A percentile compares a stretch with the other conserved stretches of the same genome.
Evolutionary conservation across 2,329 filamentous ascomycete genomes (phyloP).

Genomic region (Rutstroemia sp.): DNA sequence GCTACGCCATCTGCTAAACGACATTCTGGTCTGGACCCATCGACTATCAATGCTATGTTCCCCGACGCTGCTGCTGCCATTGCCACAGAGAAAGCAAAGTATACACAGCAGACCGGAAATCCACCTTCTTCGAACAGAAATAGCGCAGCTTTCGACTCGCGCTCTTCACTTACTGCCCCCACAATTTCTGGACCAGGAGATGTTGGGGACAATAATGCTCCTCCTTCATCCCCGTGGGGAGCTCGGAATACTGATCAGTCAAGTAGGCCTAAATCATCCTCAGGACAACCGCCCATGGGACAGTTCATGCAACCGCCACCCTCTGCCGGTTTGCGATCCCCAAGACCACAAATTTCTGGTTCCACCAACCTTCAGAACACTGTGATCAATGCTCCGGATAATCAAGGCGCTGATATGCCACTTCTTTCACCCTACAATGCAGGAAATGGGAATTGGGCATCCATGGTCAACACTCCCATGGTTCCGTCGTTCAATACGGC

Average conservation of each 20-base stretch:
- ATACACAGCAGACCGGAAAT: conserved; percentile 89
- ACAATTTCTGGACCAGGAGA: conserved; percentile 66
- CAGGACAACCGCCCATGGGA: conserved; percentile 79
- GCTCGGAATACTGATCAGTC: conserved; percentile 41
- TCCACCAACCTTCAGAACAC: conserved; percentile 74
- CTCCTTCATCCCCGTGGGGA: conserved; percentile 77
- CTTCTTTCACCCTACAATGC: conserved; percentile 77
- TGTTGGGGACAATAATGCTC: conserved; percentile 49
- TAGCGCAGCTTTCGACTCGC: conserved; percentile 71
- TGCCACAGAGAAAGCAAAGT: conserved; percentile 95
- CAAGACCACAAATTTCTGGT: conserved; percentile 54
- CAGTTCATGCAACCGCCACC: conserved; percentile 83
- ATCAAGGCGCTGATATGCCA: conserved; percentile 63
- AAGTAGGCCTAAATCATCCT: conserved; percentile 68
- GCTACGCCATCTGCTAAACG: conserved; percentile 75
- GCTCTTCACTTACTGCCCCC: conserved; percentile 63
- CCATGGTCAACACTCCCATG: conserved; percentile 97
- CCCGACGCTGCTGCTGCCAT: conserved; percentile 98
- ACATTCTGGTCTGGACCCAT: conserved; percentile 88
- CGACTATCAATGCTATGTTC: conserved; percentile 97
- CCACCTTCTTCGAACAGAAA: conserved; percentile 88
- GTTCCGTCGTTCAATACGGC: conserved; percentile 69
- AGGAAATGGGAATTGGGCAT: conserved; percentile 90
- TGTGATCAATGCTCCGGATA: conserved; percentile 67
- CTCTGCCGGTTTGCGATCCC: conserved; percentile 70